phyloP scores from a whole-genome alignment of 2,329 filamentous ascomycete genomes.

The Fusarium sp. region DNA sequence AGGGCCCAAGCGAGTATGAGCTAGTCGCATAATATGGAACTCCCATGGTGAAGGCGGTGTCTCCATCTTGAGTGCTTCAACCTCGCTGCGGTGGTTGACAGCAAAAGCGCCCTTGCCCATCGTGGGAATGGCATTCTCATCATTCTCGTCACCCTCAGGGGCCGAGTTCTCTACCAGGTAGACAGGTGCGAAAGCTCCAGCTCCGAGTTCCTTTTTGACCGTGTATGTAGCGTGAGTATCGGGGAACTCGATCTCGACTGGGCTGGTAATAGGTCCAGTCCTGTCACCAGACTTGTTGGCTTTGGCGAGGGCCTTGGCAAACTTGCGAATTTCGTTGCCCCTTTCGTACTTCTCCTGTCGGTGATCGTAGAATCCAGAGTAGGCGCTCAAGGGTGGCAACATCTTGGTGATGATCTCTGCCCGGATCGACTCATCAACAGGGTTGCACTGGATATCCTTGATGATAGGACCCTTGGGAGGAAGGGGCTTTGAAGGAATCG shows the following conservation, averaged over 20 bases:
- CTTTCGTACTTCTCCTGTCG: conserved; percentile 68
- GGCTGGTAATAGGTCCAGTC: conserved; percentile 62
- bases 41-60: conserved; percentile 89
- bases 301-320: conserved; percentile 71
- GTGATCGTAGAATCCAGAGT: conserved; percentile 82
- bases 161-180: conserved; percentile 84
- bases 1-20: conserved; percentile 76
- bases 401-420: conserved; percentile 76
- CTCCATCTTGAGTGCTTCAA: conserved; percentile 96
- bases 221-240: conserved; percentile 73
- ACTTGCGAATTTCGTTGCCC: conserved; percentile 80
- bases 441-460: conserved; percentile 85
- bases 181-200: conserved; percentile 93
- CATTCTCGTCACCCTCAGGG: conserved; percentile 55
- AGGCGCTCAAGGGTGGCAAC: conserved; percentile 75
- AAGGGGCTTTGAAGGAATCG: conserved; percentile 50
- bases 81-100: conserved; percentile 60
- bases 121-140: conserved; percentile 55
- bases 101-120: conserved; percentile 70
- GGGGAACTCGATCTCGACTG: conserved; percentile 72
- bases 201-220: conserved; percentile 84
- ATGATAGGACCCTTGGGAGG: conserved; percentile 75
- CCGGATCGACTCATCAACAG: conserved; percentile 78
- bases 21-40: conserved; percentile 91
- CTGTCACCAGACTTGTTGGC: conserved; percentile 67